A percentile compares a stretch with the other conserved stretches of the same genome.
Evolutionary conservation across 2,329 filamentous ascomycete species (phyloP).

Genomic region (Aspergillus sp.): DNA sequence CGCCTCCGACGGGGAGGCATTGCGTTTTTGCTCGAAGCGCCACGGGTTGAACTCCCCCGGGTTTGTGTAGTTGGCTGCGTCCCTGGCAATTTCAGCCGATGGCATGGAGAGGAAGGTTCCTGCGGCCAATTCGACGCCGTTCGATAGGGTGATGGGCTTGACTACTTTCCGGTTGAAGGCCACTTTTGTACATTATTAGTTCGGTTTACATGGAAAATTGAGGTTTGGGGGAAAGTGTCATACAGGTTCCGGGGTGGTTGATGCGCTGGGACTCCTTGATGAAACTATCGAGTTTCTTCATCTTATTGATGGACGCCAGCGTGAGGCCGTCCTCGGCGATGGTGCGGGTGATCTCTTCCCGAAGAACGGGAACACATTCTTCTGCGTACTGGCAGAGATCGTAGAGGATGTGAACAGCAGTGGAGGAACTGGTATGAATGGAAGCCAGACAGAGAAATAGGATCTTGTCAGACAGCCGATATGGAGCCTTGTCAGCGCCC

Average conservation of each 20-base stretch:
- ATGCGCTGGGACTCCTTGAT: conserved; percentile 7
- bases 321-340: conserved; percentile 7
- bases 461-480: conserved; percentile 8
- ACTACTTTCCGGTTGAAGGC: conserved; percentile 3
- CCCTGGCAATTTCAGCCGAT: conserved; percentile 4
- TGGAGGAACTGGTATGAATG: conserved; percentile 10
- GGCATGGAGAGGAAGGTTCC: conserved; percentile 7
- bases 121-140: conserved; percentile 2
- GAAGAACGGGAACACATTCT: conserved; percentile 11
- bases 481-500: conserved; percentile 3
- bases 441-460: conserved; percentile 8
- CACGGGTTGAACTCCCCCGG: conserved; percentile 16
- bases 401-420: conserved; percentile 8
- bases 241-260: conserved; percentile 5
- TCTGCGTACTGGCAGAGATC: conserved; percentile 15
- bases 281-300: conserved; percentile 6
- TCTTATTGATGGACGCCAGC: conserved; percentile 5
- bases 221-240: neutral
- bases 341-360: conserved; percentile 11
- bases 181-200: neutral
- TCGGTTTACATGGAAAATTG: neutral
- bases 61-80: conserved; percentile 6
- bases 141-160: conserved; percentile 1
- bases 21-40: conserved; percentile 9
- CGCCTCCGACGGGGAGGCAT: neutral